Base-by-base conservation (phyloP, 495 filamentous ascomycete species). In the Penicillium goetzii region DNA sequence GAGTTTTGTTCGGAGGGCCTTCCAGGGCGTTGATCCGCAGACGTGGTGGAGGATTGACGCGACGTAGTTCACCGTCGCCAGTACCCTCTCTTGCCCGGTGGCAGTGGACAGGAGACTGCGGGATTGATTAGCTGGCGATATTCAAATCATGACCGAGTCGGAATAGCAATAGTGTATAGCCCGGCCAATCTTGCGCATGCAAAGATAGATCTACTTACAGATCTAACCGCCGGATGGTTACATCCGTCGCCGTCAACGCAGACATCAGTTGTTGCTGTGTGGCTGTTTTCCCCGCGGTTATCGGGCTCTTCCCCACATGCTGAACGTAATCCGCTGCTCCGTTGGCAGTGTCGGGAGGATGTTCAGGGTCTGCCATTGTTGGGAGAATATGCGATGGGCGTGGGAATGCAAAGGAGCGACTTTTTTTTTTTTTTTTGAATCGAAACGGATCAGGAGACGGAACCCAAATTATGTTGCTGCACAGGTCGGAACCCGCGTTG, bases 21-120 rank as follows among this genome's bases (percentile, higher is more conserved):
- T 69, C 70, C 74, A 76, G 23, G 76, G 76, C 4, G 75, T 72
- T 1, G 78, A 81, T 25, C 64, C 69, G 51, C 76, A 74, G 38
- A 81, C 65, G 56, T 81, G 76, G 56, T 81, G 78, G 12, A 81
- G 67, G 6, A 74, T 65, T 12, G 79, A 77, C 28, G 76, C 72
- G 57, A 74, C 68, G 64, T 82, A 79, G 62, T 75, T 71, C 63
- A 76, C 68, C 6, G 75, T 71, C 41, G 78, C 72, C 56, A 81
- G 69, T 34, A 70, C 68, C 34, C 71, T 67, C 50, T 81, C 76
- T 66, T 76, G 72, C 15, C 75, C 76, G 56, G 56, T 49, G 40
- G 79, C 68, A 2, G 72, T 72, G 28, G 78, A 76, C 3, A 77
- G 65, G 32, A 80, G 63, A 54, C 76, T 77, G 64, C 11, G 33